Base-by-base conservation (phyloP, 495 filamentous ascomycete species). In the Penicillium coprophilum region DNA sequence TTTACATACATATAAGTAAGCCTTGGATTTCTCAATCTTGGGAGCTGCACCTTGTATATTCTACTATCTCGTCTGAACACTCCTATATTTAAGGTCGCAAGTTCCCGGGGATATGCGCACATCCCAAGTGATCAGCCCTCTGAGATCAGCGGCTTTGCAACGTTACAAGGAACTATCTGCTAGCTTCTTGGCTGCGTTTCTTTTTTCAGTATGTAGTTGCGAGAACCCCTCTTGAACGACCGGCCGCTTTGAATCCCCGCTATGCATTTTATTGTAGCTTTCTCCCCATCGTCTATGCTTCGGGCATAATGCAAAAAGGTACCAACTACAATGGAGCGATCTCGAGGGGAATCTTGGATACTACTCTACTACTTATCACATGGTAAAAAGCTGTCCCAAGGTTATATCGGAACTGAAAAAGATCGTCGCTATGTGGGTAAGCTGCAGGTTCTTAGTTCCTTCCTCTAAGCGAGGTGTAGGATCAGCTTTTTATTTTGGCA, bases 101-200 rank as follows among this genome's bases (percentile, higher is more conserved):
- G 24, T 40, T 30, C 50, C 17, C 54, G 27, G 36, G 36, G 20
- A 15, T 51, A 52, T 52, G 53, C 53, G 45, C 32, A 39, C 20
- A 32, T 31, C 45, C 45, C 45, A 47, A 56, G 53, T 31, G 20
- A 38, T 20, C 43, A 10, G 9, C 36, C 31, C 52, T n/a, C 56
- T 40, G 51, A 49, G 30, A 59, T 41, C 32, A 46, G 36, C 45
- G 27, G 20, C 41, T 46, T 34, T 49, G 41, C 62, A 57, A 39
- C 28, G 59, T 58, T 58, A 32, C 58, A 61, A 23, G 21, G 19
- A 27, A 46, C 59, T 13, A 34, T 28, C 45, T 36, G 4, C 45
- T 61, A 56, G 43, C 45, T 53, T 19, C 62, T 65, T 59, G 59
- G 62, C 59, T 50, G 31, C 34, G 38, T 59, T 15, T n/a, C 58